Evolutionary conservation across 2,329 filamentous ascomycete species (phyloP).

Genomic region (Epichloe scottii): DNA sequence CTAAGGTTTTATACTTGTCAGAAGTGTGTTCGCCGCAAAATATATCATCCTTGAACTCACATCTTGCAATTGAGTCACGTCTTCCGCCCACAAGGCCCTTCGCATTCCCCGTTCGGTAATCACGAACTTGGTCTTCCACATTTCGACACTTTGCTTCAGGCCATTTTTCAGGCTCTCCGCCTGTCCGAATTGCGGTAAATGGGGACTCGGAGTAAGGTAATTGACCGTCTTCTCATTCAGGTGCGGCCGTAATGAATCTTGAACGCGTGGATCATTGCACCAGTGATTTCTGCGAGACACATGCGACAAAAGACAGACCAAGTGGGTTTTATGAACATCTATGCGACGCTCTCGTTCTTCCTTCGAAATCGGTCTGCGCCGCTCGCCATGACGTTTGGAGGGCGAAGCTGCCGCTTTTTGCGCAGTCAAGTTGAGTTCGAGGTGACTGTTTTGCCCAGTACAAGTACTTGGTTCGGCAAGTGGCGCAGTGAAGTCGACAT

Average conservation of each 20-base stretch:
- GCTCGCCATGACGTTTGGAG: slow-evolving; percentile 21
- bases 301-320: slow-evolving; percentile 73
- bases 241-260: slow-evolving; percentile 51
- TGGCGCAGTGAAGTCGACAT: slow-evolving; percentile 30
- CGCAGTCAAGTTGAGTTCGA: slow-evolving; percentile 41
- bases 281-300: slow-evolving; percentile 68
- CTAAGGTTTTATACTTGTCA: slow-evolving; percentile 21
- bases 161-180: slow-evolving; percentile 70
- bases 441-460: slow-evolving; percentile 19
- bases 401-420: slow-evolving; percentile 24
- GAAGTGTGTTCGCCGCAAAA: background rate
- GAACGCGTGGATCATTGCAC: slow-evolving; percentile 68
- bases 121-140: slow-evolving; percentile 58
- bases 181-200: slow-evolving; percentile 60
- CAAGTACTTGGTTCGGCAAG: slow-evolving; percentile 12
- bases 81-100: slow-evolving; percentile 63
- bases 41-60: slow-evolving; percentile 23
- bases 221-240: slow-evolving; percentile 52
- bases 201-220: slow-evolving; percentile 55
- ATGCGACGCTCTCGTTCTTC: slow-evolving; percentile 46
- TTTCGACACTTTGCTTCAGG: slow-evolving; percentile 52
- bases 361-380: slow-evolving; percentile 40
- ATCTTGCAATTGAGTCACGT: slow-evolving; percentile 45
- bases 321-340: slow-evolving; percentile 73
- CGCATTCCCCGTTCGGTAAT: slow-evolving; percentile 60